Conservation (phyloP, 106 monocot genomes). For the Acorus calamus region DNA sequence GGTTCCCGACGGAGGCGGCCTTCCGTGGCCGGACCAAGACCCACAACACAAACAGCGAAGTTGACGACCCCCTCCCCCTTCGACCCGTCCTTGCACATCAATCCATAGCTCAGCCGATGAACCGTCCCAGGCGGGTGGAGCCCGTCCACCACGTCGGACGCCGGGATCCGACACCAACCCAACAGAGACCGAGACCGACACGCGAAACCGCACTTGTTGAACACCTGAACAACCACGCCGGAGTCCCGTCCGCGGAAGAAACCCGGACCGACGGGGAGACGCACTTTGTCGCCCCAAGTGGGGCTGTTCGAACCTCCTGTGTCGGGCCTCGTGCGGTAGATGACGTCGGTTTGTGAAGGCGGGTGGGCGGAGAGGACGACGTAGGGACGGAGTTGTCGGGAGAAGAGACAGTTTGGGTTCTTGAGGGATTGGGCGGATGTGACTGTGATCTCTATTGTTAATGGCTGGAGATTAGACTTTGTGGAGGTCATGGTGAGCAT, state of each 20-base stretch:
- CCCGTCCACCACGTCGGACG: neutral
- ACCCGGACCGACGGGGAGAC: neutral
- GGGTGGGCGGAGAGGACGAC: neutral
- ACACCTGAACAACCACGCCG: neutral
- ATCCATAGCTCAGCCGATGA: neutral
- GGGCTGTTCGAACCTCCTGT: neutral
- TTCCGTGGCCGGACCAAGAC: neutral
- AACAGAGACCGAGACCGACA: neutral
- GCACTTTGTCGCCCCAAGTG: neutral
- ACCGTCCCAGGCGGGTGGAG: neutral
- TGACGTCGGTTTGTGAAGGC: neutral
- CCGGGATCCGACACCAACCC: slow-evolving; percentile 1
- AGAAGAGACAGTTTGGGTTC: neutral
- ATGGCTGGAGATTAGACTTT: neutral
- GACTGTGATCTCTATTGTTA: neutral
- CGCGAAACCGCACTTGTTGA: neutral
- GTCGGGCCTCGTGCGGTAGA: neutral
- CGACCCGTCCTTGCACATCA: neutral
- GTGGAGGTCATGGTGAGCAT: too few species aligned
- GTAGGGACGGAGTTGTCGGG: neutral
- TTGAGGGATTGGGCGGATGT: neutral
- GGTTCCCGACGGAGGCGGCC: neutral
- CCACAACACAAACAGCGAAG: neutral
- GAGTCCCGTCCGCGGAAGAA: neutral
- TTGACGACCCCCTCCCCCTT: neutral